A percentile compares a stretch with the other conserved stretches of the same genome.
These are phyloP conservation scores for Fusarium longipes DNA, from an alignment of 2,329 filamentous ascomycete genomes.

Conservation along the genomic window DNA sequence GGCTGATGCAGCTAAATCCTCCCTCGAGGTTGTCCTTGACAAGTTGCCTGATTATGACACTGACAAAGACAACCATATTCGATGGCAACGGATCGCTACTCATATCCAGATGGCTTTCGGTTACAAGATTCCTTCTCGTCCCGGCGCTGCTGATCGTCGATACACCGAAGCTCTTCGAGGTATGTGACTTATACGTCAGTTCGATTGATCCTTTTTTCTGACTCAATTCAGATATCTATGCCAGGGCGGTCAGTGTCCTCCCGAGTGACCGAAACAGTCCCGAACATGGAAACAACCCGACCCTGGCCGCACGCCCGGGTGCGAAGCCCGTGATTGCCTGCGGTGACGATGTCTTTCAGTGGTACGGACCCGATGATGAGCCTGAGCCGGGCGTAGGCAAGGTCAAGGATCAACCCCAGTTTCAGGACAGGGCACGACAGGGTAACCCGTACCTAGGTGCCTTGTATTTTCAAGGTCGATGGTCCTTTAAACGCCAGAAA, in stretches of 20 bases:
- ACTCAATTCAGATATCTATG: slow-evolving; percentile 6
- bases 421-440: background rate
- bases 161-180: background rate
- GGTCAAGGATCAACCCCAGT: background rate
- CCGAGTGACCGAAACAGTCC: slow-evolving; percentile 5
- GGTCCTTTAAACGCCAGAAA: background rate
- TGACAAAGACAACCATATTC: background rate
- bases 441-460: background rate
- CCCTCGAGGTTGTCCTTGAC: background rate
- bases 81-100: background rate
- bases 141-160: background rate
- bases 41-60: background rate
- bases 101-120: background rate
- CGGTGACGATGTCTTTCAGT: background rate
- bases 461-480: background rate
- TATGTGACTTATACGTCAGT: background rate
- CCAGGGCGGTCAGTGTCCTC: background rate
- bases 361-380: slow-evolving; percentile 7
- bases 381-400: slow-evolving; percentile 4
- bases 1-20: slow-evolving; percentile 6
- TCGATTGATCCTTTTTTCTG: too few relatives aligned
- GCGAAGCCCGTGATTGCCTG: slow-evolving; percentile 12
- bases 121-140: background rate
- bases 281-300: slow-evolving; percentile 1
- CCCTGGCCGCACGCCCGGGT: background rate